Conservation (phyloP, 2,329 filamentous ascomycete species). For the Pseudogymnoascus sp. region DNA sequence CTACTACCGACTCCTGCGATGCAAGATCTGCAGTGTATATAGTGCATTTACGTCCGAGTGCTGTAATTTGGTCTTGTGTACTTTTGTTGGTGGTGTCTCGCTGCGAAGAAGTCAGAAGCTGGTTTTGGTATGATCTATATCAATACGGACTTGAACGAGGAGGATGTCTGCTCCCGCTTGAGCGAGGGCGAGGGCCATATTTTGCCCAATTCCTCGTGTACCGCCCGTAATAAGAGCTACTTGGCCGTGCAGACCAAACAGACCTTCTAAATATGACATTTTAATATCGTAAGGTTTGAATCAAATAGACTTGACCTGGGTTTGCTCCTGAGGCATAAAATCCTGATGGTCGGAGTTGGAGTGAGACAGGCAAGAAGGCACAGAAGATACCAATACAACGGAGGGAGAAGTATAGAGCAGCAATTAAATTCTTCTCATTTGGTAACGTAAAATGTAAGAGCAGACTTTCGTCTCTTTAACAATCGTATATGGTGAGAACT, state of each 20-base stretch:
- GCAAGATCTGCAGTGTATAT: slow-evolving; percentile 66
- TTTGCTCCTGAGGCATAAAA: neutral
- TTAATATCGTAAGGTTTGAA: neutral
- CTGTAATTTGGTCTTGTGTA: slow-evolving; percentile 55
- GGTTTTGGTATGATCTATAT: neutral
- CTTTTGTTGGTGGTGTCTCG: slow-evolving; percentile 23
- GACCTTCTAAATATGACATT: slow-evolving; percentile 8
- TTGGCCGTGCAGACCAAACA: slow-evolving; percentile 30
- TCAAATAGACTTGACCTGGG: neutral
- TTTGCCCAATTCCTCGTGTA: slow-evolving; percentile 32
- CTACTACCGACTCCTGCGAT: slow-evolving; percentile 49
- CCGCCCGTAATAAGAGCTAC: slow-evolving; percentile 32
- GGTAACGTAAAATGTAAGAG: neutral
- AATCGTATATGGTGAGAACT: neutral
- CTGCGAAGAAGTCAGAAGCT: slow-evolving; percentile 14
- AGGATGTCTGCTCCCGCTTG: slow-evolving; percentile 33
- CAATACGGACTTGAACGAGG: slow-evolving; percentile 28
- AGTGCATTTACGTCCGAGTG: slow-evolving; percentile 55
- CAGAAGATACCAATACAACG: neutral
- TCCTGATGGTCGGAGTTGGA: neutral
- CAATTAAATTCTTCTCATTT: neutral
- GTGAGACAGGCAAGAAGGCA: neutral
- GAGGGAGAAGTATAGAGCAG: neutral
- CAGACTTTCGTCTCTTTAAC: neutral
- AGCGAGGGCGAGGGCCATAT: slow-evolving; percentile 30